phyloP scores from a whole-genome alignment of 2,329 filamentous ascomycete genomes.

The Fusarium anguioides region DNA sequence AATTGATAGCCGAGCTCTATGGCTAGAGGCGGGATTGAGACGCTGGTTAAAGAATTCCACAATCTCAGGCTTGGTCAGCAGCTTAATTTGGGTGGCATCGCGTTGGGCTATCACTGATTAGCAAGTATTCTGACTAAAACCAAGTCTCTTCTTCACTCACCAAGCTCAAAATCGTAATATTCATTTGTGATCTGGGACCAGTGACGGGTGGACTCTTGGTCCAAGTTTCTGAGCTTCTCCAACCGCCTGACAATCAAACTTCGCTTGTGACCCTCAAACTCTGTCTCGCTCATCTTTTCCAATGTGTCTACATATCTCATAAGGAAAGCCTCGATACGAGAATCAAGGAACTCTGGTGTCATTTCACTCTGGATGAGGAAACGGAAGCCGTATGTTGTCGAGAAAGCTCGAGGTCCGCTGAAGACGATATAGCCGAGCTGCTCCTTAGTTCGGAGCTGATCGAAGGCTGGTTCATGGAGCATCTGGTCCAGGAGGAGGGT shows the following conservation, averaged over 20 bases:
- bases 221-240: slow-evolving; percentile 92
- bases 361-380: slow-evolving; percentile 95
- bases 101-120: slow-evolving; percentile 66
- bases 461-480: slow-evolving; percentile 91
- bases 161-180: slow-evolving; percentile 88
- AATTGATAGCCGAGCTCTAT: slow-evolving; percentile 84
- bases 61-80: slow-evolving; percentile 82
- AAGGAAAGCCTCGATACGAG: slow-evolving; percentile 88
- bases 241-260: slow-evolving; percentile 87
- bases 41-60: slow-evolving; percentile 80
- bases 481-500: slow-evolving; percentile 88
- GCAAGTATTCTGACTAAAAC: background rate
- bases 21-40: slow-evolving; percentile 78
- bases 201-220: slow-evolving; percentile 83
- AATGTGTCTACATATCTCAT: slow-evolving; percentile 72
- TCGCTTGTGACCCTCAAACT: slow-evolving; percentile 91
- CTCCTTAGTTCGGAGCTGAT: slow-evolving; percentile 95
- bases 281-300: slow-evolving; percentile 79
- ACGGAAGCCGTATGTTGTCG: slow-evolving; percentile 85
- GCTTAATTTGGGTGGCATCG: slow-evolving; percentile 80
- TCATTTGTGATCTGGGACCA: slow-evolving; percentile 89
- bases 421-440: slow-evolving; percentile 98
- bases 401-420: slow-evolving; percentile 76
- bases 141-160: slow-evolving; percentile 61
- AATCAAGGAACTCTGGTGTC: slow-evolving; percentile 83